Percentiles rank a stretch among this genome's conserved stretches.
These are phyloP conservation scores for Saccharomycopsis hybrid DNA, from an alignment of 1,139 yeast genomes.

Conservation along the genomic window DNA sequence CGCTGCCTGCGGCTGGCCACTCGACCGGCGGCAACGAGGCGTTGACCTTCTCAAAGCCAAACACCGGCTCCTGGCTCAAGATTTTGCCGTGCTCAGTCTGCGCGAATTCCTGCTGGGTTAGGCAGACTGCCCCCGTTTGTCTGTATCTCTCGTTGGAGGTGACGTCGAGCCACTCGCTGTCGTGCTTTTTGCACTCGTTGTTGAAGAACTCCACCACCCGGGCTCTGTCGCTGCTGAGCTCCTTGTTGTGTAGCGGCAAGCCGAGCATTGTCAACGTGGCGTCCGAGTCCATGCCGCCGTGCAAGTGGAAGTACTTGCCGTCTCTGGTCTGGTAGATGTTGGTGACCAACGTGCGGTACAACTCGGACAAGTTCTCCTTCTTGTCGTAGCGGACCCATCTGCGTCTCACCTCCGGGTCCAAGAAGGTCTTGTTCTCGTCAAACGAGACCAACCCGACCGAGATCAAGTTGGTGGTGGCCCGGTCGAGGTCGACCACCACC, in stretches of 20 bases:
- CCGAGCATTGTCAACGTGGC: conserved; percentile 33
- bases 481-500: conserved; percentile 13
- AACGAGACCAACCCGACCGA: conserved; percentile 28
- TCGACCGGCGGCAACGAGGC: conserved; percentile 27
- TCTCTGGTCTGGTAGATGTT: conserved; percentile 33
- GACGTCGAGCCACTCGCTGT: too few species aligned
- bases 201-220: conserved; percentile 27
- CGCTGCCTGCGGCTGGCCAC: conserved; percentile 20
- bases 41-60: too few species aligned
- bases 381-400: conserved; percentile 28
- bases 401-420: conserved; percentile 26
- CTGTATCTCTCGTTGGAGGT: too few species aligned
- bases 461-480: conserved; percentile 24
- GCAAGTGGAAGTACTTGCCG: conserved; percentile 30
- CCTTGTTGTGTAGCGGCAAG: conserved; percentile 27
- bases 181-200: conserved; percentile 27
- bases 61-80: too few species aligned
- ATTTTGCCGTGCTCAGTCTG: too few species aligned
- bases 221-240: conserved; percentile 26
- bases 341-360: conserved; percentile 32
- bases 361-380: conserved; percentile 29
- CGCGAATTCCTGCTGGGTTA: too few species aligned
- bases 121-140: too few species aligned
- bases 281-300: conserved; percentile 32
- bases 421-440: conserved; percentile 31